Percentiles rank a stretch among this genome's conserved stretches.
Conservation (phyloP, 208 protist species). For the Acanthamoeba triangularis region DNA sequence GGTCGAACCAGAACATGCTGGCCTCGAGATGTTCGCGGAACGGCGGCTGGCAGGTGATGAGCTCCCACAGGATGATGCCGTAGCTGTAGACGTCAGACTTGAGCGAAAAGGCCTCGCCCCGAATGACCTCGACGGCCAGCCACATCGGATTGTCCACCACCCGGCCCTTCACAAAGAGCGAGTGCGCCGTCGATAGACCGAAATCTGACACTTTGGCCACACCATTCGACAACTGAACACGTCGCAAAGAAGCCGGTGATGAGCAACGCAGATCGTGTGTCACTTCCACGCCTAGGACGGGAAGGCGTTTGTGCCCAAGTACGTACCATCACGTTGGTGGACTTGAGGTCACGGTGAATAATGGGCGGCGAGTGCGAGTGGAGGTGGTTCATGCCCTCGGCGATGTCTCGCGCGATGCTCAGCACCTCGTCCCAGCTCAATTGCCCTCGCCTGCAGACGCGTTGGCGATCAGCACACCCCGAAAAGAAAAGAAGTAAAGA, state of each 20-base stretch:
- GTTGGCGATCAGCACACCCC: too few relatives aligned
- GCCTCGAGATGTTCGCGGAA: slow-evolving; percentile 36
- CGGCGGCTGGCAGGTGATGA: slow-evolving; percentile 34
- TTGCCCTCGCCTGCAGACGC: not conserved
- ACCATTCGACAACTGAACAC: slow-evolving; percentile 32
- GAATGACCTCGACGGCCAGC: slow-evolving; percentile 68
- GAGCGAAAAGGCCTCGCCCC: slow-evolving; percentile 29
- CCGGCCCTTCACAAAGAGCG: slow-evolving; percentile 38
- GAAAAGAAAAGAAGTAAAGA: too few relatives aligned
- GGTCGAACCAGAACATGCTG: slow-evolving; percentile 67
- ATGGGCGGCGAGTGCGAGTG: slow-evolving; percentile 65
- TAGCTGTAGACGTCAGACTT: slow-evolving; percentile 68
- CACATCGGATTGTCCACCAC: slow-evolving; percentile 70
- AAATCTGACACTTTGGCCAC: slow-evolving; percentile 67
- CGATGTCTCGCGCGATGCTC: slow-evolving; percentile 24
- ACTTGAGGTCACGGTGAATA: slow-evolving; percentile 67
- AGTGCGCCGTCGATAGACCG: slow-evolving; percentile 48
- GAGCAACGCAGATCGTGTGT: not conserved
- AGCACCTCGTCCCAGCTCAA: slow-evolving; percentile 41
- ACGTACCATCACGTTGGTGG: slow-evolving; percentile 68
- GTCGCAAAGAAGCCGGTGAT: not conserved
- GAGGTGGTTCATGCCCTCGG: slow-evolving; percentile 60
- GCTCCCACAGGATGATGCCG: slow-evolving; percentile 67
- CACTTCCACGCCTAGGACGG: not conserved
- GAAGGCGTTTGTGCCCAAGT: not conserved